Conservation (phyloP, 1,284 basidiomycete species). For the Microbotryum silenes-acaulis region DNA sequence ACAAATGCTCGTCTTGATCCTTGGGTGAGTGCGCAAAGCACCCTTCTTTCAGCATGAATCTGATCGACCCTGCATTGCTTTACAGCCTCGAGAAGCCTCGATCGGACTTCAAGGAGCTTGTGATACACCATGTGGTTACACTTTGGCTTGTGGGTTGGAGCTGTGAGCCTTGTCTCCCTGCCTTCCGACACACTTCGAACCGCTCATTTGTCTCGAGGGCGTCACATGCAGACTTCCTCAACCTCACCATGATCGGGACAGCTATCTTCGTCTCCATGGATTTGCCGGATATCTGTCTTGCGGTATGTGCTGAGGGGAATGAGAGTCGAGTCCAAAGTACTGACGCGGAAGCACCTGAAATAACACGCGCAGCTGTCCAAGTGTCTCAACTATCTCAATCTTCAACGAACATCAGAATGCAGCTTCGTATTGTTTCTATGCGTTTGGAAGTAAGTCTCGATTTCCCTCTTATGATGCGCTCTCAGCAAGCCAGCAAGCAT, state of each 20-base stretch:
- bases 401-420: conserved; percentile 51
- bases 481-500: neutral
- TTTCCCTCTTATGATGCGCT: neutral
- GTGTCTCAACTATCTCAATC: conserved; percentile 72
- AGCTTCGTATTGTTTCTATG: conserved; percentile 62
- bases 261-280: conserved; percentile 96
- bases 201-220: neutral
- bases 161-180: conserved; percentile 40
- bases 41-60: neutral
- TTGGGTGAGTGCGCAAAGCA: conserved; percentile 39
- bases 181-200: neutral
- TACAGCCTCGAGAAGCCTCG: conserved; percentile 42
- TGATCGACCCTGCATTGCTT: neutral
- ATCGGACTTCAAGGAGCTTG: conserved; percentile 44
- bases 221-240: conserved; percentile 27
- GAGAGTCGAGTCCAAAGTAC: neutral
- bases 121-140: conserved; percentile 72
- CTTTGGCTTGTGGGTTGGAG: conserved; percentile 96
- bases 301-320: conserved; percentile 40
- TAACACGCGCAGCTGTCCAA: conserved; percentile 58
- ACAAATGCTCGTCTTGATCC: conserved; percentile 76
- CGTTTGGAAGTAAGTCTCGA: conserved; percentile 67
- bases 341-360: neutral
- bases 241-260: conserved; percentile 75
- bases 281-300: conserved; percentile 80